Evolutionary conservation across 352 stramenopile genomes (phyloP).

Genomic region (Phytophthora palmivora): DNA sequence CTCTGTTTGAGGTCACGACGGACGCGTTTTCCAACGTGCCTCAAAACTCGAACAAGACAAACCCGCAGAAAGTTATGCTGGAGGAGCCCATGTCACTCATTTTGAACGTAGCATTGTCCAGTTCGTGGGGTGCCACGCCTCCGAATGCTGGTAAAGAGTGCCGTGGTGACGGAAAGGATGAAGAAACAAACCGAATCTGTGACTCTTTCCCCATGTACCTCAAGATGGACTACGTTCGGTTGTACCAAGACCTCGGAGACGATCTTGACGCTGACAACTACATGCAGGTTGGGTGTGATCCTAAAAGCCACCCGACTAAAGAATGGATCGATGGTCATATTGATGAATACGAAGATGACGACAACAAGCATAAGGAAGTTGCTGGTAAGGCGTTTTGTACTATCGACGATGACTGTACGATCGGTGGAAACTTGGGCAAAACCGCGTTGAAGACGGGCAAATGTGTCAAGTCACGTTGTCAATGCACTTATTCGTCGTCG

Average conservation of each 20-base stretch:
- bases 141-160: conserved; percentile 56
- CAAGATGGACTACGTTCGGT: conserved; percentile 69
- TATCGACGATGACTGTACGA: conserved; percentile 59
- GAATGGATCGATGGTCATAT: conserved; percentile 70
- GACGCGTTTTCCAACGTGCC: conserved; percentile 56
- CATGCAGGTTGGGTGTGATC: conserved; percentile 66
- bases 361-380: conserved; percentile 47
- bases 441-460: conserved; percentile 50
- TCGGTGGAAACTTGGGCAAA: conserved; percentile 41
- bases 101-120: conserved; percentile 94
- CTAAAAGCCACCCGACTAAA: conserved; percentile 53
- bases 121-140: conserved; percentile 79
- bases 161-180: conserved; percentile 52
- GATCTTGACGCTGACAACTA: conserved; percentile 49
- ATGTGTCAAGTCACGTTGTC: conserved; percentile 58
- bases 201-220: conserved; percentile 79
- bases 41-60: conserved; percentile 52
- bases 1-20: conserved; percentile 65
- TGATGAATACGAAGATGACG: conserved; percentile 63
- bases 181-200: conserved; percentile 52
- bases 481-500: conserved; percentile 45
- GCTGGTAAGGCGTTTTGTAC: too few relatives aligned
- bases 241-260: conserved; percentile 61
- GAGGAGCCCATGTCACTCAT: conserved; percentile 94
- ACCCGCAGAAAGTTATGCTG: conserved; percentile 70